A percentile compares a stretch with the other conserved stretches of the same genome.
phyloP scores from a whole-genome alignment of 2,329 filamentous ascomycete genomes.

The Magnaporthiopsis rhizophila region DNA sequence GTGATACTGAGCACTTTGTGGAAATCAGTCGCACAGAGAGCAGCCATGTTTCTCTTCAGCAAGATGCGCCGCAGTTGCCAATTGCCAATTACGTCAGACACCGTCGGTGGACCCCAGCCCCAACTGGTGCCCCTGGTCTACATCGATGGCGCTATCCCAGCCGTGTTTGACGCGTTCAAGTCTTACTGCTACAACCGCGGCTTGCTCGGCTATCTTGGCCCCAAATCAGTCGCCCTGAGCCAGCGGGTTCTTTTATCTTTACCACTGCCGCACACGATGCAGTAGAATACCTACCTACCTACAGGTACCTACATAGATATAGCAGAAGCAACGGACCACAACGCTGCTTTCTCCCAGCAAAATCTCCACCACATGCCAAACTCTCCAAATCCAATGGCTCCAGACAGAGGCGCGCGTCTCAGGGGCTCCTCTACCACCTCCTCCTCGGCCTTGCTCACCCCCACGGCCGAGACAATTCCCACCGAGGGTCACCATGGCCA shows the following conservation, averaged over 20 bases:
- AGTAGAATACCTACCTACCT: background rate
- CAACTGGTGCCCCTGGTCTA: too few relatives aligned
- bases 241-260: background rate
- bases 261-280: background rate
- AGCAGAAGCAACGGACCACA: background rate
- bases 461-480: background rate
- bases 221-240: background rate
- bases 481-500: constrained; percentile 12
- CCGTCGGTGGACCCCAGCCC: too few relatives aligned
- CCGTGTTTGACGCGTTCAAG: background rate
- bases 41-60: too few relatives aligned
- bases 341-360: background rate
- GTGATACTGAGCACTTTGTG: too few relatives aligned
- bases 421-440: background rate
- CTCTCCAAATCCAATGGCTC: background rate
- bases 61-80: too few relatives aligned
- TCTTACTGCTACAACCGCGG: background rate
- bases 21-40: too few relatives aligned
- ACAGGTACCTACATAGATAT: background rate
- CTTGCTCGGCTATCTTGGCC: background rate
- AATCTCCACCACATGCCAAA: background rate
- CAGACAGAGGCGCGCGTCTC: constrained; percentile 1
- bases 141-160: background rate
- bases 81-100: too few relatives aligned
- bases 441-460: background rate